Evolutionary conservation across 768 basidiomycete genomes (phyloP).

Genomic region (Calocybe gangraenosa): DNA sequence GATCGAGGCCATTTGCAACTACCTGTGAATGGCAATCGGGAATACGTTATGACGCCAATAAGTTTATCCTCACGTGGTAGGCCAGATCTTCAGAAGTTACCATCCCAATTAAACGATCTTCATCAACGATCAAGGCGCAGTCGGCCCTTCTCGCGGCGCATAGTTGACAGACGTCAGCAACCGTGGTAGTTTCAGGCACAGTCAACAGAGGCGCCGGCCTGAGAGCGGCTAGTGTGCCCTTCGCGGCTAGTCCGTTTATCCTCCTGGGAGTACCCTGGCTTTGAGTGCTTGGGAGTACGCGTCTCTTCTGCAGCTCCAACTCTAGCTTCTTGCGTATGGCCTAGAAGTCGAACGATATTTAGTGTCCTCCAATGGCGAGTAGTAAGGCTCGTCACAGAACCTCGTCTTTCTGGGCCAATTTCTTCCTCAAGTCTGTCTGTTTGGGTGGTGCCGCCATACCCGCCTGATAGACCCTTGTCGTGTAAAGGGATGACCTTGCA

Average conservation of each 20-base stretch:
- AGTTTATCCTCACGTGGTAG: not conserved
- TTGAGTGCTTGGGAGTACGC: not conserved
- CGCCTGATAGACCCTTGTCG: not conserved
- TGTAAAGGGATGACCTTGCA: not conserved
- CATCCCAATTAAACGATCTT: conserved; percentile 1
- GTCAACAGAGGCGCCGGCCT: not conserved
- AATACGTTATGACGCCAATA: not conserved
- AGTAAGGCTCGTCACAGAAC: not conserved
- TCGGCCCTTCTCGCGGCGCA: not conserved
- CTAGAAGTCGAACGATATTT: not conserved
- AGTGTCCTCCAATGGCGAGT: not conserved
- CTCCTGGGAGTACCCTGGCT: not conserved
- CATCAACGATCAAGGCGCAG: conserved; percentile 2
- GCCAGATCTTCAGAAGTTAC: conserved; percentile 7
- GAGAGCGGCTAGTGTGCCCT: not conserved
- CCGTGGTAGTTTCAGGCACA: not conserved
- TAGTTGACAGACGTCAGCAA: not conserved
- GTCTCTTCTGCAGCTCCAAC: not conserved
- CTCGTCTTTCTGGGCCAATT: not conserved
- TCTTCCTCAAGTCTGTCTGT: not conserved
- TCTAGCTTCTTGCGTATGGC: not conserved
- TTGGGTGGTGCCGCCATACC: not conserved
- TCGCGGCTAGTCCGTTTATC: not conserved
- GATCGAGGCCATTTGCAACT: conserved; percentile 7
- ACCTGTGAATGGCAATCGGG: not conserved